Conservation (phyloP, 2,329 filamentous ascomycete genomes). For the Immersiporthe knoxdaviesiana region DNA sequence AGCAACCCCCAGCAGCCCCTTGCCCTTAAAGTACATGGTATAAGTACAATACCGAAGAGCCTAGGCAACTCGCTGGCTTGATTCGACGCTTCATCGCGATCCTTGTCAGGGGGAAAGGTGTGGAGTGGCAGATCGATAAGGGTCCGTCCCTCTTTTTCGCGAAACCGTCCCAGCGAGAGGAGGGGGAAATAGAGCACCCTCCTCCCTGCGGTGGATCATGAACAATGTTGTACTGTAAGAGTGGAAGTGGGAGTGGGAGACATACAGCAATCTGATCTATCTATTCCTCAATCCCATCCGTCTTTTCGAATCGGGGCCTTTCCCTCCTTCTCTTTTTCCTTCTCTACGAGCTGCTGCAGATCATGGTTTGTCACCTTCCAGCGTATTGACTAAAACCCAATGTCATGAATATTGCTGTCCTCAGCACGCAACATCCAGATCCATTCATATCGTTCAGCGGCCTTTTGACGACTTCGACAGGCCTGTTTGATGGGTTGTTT, state of each 20-base stretch:
- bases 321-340: neutral
- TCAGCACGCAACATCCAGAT: neutral
- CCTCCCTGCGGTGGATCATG: conserved; percentile 12
- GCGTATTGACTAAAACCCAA: conserved; percentile 21
- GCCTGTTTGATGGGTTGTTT: neutral
- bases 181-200: neutral
- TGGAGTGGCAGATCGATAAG: conserved; percentile 25
- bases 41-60: no score
- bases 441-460: neutral
- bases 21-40: no score
- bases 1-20: neutral
- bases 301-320: neutral
- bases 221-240: neutral
- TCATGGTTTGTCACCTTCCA: conserved; percentile 39
- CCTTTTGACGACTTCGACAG: neutral
- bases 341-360: conserved; percentile 38
- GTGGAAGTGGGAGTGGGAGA: neutral
- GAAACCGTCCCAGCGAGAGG: conserved; percentile 17
- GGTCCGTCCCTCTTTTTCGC: conserved; percentile 23
- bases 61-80: conserved; percentile 11
- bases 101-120: conserved; percentile 26
- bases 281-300: neutral
- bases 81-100: conserved; percentile 14
- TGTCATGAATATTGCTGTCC: neutral
- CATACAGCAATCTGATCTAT: conserved; percentile 5